Base-by-base conservation (phyloP, 495 filamentous ascomycete genomes). In the Tuber microsphaerosporum region DNA sequence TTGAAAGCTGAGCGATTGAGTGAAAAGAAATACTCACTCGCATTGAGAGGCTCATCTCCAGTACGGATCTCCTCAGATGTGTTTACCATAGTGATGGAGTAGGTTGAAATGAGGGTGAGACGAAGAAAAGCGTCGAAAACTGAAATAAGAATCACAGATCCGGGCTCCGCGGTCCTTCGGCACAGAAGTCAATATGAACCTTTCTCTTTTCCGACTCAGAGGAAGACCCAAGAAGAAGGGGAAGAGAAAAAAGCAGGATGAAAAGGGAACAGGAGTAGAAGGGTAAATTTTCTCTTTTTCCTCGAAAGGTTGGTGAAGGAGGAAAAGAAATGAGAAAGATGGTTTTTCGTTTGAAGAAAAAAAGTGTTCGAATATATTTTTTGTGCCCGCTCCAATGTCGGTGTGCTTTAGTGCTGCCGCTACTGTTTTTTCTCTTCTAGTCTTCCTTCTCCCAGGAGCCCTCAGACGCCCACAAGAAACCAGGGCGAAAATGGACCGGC, bases 21-120 rank as follows among this genome's bases (percentile, higher is more conserved):
- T 19, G 26, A 34, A 65, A 65, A 19, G 56, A 34, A 31, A 31
- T 46, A 69, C 72, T 79, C 75, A 85, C 75, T 79, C 84, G 84
- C 84, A 83, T 85, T 85, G 74, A 84, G 85, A 83, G 83, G 81
- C 83, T 85, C 84, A 82, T 82, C 76, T 48, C 85, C 84, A 71
- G 84, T 85, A 85, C 85, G 84, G 79, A 31, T 65, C 34, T 84
- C 81, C 76, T 86, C 83, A 26, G 71, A 74, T 65, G 26, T 34
- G 79, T 78, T 56, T 74, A 73, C 82, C 73, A 81, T 77, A 71
- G 65, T 69, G 34, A 80, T 48, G 17, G 65, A 75, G 83, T 74
- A 73, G 76, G 46, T 65, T 65, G 56, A 65, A 65, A 31, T 34
- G 31, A 65, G 7, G 20, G 34, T 7, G 37, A 41, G 37, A 73